Conservation (phyloP, 73 alveolate genomes). For the Paramecium sexaurelia region DNA sequence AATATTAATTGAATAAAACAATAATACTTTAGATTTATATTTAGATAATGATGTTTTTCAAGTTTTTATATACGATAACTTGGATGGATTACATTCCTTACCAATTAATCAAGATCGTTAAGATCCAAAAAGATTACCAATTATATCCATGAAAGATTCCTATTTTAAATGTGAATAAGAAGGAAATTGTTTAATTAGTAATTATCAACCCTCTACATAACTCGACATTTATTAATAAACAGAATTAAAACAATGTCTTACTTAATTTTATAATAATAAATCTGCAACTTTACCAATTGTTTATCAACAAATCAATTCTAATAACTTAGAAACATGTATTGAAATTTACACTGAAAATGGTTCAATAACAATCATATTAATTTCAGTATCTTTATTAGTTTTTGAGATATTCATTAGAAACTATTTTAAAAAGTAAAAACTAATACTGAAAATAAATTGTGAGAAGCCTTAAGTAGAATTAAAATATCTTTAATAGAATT, state of each 20-base stretch:
- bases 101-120: not conserved
- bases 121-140: not conserved
- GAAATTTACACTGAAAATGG: not conserved
- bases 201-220: not conserved
- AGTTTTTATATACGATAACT: not conserved
- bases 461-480: not conserved
- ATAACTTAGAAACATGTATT: not conserved
- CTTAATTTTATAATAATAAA: not conserved
- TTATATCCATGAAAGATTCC: not conserved
- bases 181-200: not conserved
- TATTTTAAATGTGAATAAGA: not conserved
- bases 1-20: not conserved
- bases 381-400: not conserved
- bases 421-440: not conserved
- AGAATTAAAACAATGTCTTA: not conserved
- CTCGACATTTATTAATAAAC: not conserved
- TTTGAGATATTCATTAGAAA: not conserved
- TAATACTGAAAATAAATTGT: not conserved
- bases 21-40: not conserved
- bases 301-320: not conserved
- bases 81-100: not conserved
- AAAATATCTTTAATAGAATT: not conserved
- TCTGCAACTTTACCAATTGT: not conserved
- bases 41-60: conserved; percentile 44
- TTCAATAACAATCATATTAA: not conserved